Percentiles rank a stretch among this genome's conserved stretches.
Conservation (phyloP, 805 yeast species). For the Zygosaccharomyces lentus region DNA sequence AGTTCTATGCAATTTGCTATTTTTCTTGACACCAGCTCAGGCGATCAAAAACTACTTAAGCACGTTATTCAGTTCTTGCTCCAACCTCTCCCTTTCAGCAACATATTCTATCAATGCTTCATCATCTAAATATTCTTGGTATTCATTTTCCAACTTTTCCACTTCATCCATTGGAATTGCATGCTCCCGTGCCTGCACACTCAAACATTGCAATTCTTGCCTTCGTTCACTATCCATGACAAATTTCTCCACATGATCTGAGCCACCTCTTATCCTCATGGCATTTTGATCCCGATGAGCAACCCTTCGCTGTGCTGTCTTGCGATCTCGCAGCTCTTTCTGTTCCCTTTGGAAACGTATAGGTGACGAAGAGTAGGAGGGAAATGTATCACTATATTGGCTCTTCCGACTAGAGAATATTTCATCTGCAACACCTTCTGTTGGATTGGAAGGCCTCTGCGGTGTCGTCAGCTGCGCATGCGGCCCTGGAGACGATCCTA, state of each 20-base stretch:
- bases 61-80: slow-evolving; percentile 21
- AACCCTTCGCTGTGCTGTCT: slow-evolving; percentile 1
- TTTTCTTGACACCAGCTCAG: not conserved
- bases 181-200: slow-evolving; percentile 21
- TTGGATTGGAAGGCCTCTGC: not conserved
- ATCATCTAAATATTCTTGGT: slow-evolving; percentile 22
- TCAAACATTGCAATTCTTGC: slow-evolving; percentile 15
- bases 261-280: slow-evolving; percentile 24
- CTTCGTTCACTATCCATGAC: slow-evolving; percentile 24
- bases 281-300: slow-evolving; percentile 11
- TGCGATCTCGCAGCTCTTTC: slow-evolving; percentile 4
- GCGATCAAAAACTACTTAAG: slow-evolving; percentile 11
- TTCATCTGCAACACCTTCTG: slow-evolving; percentile 9
- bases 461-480: not conserved
- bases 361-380: slow-evolving; percentile 10
- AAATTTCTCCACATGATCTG: slow-evolving; percentile 27
- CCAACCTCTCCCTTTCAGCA: slow-evolving; percentile 16
- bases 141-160: slow-evolving; percentile 20
- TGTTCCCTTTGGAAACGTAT: slow-evolving; percentile 5
- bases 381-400: slow-evolving; percentile 6
- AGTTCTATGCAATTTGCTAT: too few species aligned
- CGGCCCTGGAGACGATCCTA: slow-evolving; percentile 6
- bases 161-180: slow-evolving; percentile 19
- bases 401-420: slow-evolving; percentile 7
- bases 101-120: slow-evolving; percentile 26